phyloP scores from a whole-genome alignment of 768 basidiomycete genomes.

The Russula ochroleuca region DNA sequence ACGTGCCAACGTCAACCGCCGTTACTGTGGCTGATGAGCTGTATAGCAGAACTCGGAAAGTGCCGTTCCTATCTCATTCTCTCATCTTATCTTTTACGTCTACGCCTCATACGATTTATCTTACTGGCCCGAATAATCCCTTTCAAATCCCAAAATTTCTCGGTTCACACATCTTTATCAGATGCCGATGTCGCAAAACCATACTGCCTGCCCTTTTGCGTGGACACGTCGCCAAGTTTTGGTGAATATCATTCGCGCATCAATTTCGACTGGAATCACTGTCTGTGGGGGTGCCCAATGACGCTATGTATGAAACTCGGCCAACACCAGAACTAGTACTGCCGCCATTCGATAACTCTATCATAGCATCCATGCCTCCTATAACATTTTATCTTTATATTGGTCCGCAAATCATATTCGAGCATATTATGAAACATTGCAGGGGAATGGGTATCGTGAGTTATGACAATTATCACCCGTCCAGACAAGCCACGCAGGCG shows the following conservation, averaged over 20 bases:
- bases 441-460: neutral
- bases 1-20: neutral
- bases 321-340: neutral
- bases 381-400: too few species aligned
- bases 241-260: neutral
- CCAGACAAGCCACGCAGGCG: neutral
- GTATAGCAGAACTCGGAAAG: slow-evolving; percentile 17
- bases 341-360: neutral
- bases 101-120: neutral
- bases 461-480: neutral
- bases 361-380: neutral
- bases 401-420: neutral
- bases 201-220: neutral
- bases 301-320: neutral
- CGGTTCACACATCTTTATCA: neutral
- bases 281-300: neutral
- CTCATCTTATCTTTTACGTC: too few species aligned
- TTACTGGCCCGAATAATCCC: neutral
- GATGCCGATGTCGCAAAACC: neutral
- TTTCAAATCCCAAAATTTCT: neutral
- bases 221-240: slow-evolving; percentile 7
- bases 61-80: neutral
- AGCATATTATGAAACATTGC: neutral
- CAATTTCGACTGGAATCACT: neutral
- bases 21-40: slow-evolving; percentile 17